Evolutionary conservation across 2,329 filamentous ascomycete species (phyloP).

Genomic region (Clarireedia homoeocarpa): DNA sequence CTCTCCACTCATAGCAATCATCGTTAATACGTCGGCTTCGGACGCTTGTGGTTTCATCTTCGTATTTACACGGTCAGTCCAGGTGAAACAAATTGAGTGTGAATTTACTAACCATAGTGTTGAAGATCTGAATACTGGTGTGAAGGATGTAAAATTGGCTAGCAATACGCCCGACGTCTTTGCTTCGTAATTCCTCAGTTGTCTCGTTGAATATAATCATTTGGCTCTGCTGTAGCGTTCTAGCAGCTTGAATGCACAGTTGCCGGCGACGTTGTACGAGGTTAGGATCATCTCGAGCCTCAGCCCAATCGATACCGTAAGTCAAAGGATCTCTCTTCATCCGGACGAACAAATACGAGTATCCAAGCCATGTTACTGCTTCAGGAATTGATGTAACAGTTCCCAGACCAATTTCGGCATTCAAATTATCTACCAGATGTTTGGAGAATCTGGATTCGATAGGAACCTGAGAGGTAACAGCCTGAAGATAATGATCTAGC

Average conservation of each 20-base stretch:
- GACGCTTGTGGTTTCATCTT: constrained; percentile 72
- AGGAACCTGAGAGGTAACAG: constrained; percentile 90
- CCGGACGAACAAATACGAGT: constrained; percentile 93
- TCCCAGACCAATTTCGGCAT: constrained; percentile 87
- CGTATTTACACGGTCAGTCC: neutral
- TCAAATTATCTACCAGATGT: constrained; percentile 92
- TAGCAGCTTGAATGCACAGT: constrained; percentile 80
- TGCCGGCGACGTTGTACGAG: constrained; percentile 80
- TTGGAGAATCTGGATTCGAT: constrained; percentile 96
- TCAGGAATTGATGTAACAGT: constrained; percentile 93
- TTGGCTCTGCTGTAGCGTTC: constrained; percentile 81
- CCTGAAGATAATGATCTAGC: constrained; percentile 80
- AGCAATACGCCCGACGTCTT: constrained; percentile 92
- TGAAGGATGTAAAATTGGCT: constrained; percentile 96
- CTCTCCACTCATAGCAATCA: constrained; percentile 96
- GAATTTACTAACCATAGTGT: constrained; percentile 49
- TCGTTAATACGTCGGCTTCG: constrained; percentile 87
- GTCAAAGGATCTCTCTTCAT: constrained; percentile 88
- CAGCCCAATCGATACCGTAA: constrained; percentile 93
- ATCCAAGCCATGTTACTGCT: constrained; percentile 94
- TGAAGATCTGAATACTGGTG: constrained; percentile 92
- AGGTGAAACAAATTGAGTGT: neutral
- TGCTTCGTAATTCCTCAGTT: constrained; percentile 86
- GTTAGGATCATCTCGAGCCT: constrained; percentile 79
- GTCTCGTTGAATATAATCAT: constrained; percentile 99